These are phyloP conservation scores for Evansstolkia leycettana DNA, from an alignment of 495 filamentous ascomycete genomes.

Conservation along the genomic window DNA sequence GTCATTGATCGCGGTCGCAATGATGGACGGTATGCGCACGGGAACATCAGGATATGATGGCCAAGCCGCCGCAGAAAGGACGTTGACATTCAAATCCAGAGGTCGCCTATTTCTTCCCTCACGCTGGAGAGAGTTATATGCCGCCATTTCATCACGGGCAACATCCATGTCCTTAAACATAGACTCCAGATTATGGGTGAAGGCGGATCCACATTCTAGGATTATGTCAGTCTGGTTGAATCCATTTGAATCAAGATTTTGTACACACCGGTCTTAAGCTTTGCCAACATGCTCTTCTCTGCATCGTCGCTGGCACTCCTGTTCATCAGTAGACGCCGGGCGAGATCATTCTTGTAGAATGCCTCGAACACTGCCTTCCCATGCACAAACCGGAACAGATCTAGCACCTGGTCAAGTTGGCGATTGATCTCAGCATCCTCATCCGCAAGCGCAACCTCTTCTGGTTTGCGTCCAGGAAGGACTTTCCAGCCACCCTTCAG, in stretches of 20 bases:
- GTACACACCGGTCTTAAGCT: slow-evolving; percentile 61
- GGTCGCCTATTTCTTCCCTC: slow-evolving; percentile 34
- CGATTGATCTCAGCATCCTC: slow-evolving; percentile 83
- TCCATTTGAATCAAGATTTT: neutral
- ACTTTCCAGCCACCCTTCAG: slow-evolving; percentile 78
- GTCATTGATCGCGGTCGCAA: slow-evolving; percentile 51
- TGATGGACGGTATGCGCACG: slow-evolving; percentile 60
- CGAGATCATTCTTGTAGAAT: slow-evolving; percentile 96
- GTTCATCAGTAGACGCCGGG: slow-evolving; percentile 74
- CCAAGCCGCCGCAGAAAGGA: slow-evolving; percentile 82
- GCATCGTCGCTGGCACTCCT: slow-evolving; percentile 89
- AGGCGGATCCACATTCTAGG: slow-evolving; percentile 83
- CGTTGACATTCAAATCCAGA: slow-evolving; percentile 76
- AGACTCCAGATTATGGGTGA: slow-evolving; percentile 92
- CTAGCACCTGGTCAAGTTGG: slow-evolving; percentile 81
- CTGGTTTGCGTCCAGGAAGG: slow-evolving; percentile 29
- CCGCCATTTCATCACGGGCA: slow-evolving; percentile 68
- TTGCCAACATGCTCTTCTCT: slow-evolving; percentile 84
- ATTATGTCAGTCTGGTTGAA: slow-evolving; percentile 2
- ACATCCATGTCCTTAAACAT: slow-evolving; percentile 99
- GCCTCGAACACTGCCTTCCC: slow-evolving; percentile 97
- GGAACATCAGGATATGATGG: slow-evolving; percentile 76
- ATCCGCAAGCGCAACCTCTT: slow-evolving; percentile 51
- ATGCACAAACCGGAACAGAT: slow-evolving; percentile 92
- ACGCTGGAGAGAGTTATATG: slow-evolving; percentile 51